Evolutionary conservation across 495 filamentous ascomycete species (phyloP).

Genomic region (Amorphotheca resinae): DNA sequence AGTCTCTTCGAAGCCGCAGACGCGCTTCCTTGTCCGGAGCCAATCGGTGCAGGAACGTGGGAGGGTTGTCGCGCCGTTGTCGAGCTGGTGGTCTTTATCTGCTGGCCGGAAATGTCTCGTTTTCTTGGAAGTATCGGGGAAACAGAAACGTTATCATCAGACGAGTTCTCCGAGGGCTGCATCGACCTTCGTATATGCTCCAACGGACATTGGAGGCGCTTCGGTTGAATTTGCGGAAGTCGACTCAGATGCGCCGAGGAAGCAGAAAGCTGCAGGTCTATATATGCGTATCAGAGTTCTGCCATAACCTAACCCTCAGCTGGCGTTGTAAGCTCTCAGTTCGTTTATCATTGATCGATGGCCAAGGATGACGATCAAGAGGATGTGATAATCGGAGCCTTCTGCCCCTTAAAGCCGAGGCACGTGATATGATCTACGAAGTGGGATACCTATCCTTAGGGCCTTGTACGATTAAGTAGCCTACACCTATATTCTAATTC

Average conservation of each 20-base stretch:
- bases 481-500: too few relatives aligned
- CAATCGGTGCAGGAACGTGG: background rate
- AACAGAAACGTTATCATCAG: constrained; percentile 9
- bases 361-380: too few relatives aligned
- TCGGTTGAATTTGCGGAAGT: background rate
- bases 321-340: too few relatives aligned
- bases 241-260: background rate
- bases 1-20: constrained; percentile 10
- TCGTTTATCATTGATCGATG: too few relatives aligned
- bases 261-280: background rate
- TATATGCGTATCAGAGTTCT: background rate
- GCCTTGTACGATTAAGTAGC: too few relatives aligned
- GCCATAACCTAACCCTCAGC: too few relatives aligned
- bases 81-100: background rate
- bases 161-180: constrained; percentile 13
- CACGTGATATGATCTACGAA: too few relatives aligned
- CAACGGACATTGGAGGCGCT: constrained; percentile 16
- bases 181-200: constrained; percentile 16
- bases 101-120: constrained; percentile 9
- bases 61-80: constrained; percentile 1
- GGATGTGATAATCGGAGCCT: too few relatives aligned
- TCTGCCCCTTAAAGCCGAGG: background rate
- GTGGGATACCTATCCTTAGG: too few relatives aligned
- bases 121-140: constrained; percentile 2
- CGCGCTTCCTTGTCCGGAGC: background rate